Evolutionary conservation across 2,329 filamentous ascomycete species (phyloP), one percentile per base, ranked within the genome.

Genomic region (Furcasterigmium sp.): DNA sequence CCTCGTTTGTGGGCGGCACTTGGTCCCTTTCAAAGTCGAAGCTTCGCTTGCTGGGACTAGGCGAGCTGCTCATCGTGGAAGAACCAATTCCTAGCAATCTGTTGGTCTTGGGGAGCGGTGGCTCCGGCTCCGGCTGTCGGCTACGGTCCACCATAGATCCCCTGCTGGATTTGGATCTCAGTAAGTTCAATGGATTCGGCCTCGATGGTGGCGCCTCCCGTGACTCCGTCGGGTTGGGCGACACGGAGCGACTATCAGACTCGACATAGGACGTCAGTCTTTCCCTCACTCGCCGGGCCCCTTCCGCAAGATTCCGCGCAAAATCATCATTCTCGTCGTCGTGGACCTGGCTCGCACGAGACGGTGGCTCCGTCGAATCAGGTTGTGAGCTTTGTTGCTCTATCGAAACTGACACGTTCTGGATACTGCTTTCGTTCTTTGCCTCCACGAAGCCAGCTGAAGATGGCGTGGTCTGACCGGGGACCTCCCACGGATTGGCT

Each of bases 241-340:
- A 72, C 35, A 67, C 70, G 37, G 65, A 64, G 37, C 71, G 70
- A 48, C 64, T 70, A 29, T 87, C 81, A 3, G 75, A 73, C 52
- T 86, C 83, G 1, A 79, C 80, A 49, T 82, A 84, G 1, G 78
- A 84, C 8, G 80, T 85, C 36, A 91, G 67, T 51, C 80, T 84
- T 60, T 91, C 85, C 41, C 87, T 81, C 8, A 91, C 84, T 1
- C 83, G 77, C 23, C 78, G 78, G 43, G 85, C 80, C 14, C 85
- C 79, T 50, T 82, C 77, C 3, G 84, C 85, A 30, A 91, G 73
- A 54, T 89, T 84, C 41, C 75, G 80, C 15, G 84, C 82, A 56
- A 91, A 90, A 21, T 87, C 85, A 41, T 87, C 80, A 5, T 76
- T 73, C 41, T 83, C 80, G 21, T 71, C 67, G 37, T 73, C 66